These are phyloP conservation scores for Capronia epimyces DNA, from an alignment of 2,329 filamentous ascomycete species.

Conservation along the genomic window DNA sequence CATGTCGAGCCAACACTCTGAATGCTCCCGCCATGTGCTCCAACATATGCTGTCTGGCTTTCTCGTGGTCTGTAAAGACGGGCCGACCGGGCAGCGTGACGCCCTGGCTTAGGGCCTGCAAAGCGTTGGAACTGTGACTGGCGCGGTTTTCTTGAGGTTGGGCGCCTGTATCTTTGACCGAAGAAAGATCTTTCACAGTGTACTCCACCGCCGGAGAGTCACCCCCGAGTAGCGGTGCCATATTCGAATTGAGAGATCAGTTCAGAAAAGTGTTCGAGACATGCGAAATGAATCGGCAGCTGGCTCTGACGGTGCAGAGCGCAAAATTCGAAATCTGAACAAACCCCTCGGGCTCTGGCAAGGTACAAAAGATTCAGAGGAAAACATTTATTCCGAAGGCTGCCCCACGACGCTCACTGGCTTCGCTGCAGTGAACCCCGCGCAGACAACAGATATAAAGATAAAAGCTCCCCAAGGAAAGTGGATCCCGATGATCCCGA, in stretches of 20 bases:
- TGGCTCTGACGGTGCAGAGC: background rate
- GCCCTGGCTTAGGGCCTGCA: background rate
- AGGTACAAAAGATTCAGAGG: too few species aligned
- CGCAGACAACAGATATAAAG: background rate
- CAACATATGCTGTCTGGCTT: slow-evolving; percentile 54
- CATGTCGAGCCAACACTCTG: slow-evolving; percentile 60
- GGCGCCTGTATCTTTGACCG: background rate
- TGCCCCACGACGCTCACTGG: too few species aligned
- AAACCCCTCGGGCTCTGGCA: background rate
- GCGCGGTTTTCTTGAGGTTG: background rate
- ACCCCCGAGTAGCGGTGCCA: background rate
- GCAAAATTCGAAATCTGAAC: background rate
- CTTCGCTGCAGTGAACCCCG: background rate
- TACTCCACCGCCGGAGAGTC: background rate
- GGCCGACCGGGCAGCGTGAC: background rate
- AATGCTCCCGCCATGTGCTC: slow-evolving; percentile 65
- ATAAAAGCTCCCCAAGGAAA: background rate
- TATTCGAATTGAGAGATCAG: background rate
- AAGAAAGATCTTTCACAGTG: background rate
- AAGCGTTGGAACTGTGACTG: background rate
- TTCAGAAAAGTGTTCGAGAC: background rate
- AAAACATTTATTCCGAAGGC: too few species aligned
- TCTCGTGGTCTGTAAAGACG: background rate
- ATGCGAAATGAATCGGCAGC: background rate
- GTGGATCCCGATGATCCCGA: background rate